Evolutionary conservation across 2,329 filamentous ascomycete species (phyloP), one percentile per base, ranked within the genome.

Genomic region (Cercospora citrullina): DNA sequence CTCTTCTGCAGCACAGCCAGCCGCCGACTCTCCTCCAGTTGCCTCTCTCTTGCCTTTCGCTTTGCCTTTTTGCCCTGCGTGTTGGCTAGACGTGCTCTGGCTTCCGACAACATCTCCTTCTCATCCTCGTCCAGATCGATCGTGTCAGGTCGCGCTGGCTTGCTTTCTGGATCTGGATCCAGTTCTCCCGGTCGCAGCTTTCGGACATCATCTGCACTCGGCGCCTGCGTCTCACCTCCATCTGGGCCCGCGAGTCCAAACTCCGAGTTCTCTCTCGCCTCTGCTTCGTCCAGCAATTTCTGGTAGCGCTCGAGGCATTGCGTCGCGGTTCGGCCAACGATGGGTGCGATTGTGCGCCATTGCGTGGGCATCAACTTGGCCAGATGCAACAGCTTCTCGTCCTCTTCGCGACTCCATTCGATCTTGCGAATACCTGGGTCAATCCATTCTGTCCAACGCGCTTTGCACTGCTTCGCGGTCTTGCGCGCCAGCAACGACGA

Each of bases 61-160:
- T 99, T 99, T 6, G 95, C 95, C 83, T 99, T 99, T 83, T 99
- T 99, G 78, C 95, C 95, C 81, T 98, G 95, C 10, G 95, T 98
- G 77, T 99, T 99, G 71, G 95, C 95, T 72, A 99, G 84, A 82
- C 95, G 93, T 65, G 95, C 95, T 78, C 95, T 92, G 73, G 95
- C 95, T 82, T 99, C 95, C 78, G 94, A 97, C 76, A 99, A 82
- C 95, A 99, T 99, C 81, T 99, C 95, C 84, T 99, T 98, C 81
- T 99, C 95, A 78, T 99, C 95, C 79, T 99, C 95, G 78, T 99
- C 95, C 75, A 99, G 89, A 80, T 99, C 95, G 78, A 99, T 95
- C 5, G 95, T 97, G 80, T 99, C 95, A 45, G 95, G 95, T 68
- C 94, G 87, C 39, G 95, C 95, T 65, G 95, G 95, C 80, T 97